Base-by-base conservation (phyloP, 768 basidiomycete species). In the Antrodiella citrinella region DNA sequence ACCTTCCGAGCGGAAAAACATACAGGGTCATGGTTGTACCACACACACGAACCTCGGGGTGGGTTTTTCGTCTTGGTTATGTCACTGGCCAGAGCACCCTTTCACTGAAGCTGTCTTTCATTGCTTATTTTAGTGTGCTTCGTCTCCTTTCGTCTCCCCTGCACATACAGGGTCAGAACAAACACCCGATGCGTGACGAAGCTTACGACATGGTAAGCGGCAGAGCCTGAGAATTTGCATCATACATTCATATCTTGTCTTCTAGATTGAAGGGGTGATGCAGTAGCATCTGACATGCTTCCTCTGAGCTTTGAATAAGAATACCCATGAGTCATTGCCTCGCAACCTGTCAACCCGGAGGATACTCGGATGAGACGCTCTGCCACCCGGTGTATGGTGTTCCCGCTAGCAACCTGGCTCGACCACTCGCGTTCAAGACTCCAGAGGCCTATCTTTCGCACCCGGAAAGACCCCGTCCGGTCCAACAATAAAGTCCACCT, bases 401-500 rank as follows among this genome's bases (percentile, higher is more conserved):
- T 47, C 48, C 45, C 21, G 54, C 50, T 47, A 43, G 24, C 41
- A 39, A 13, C 11, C 44, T 43, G 43, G 11, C 30, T 19, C 30
- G 45, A 40, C 4, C 23, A 38, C 30, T n/a, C 25, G 24, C 35
- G 19, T 45, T 35, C 26, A 13, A 24, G 22, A 26, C 40, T 21
- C 49, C 10, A 19, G 39, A 4, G n/a, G n/a, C n/a, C n/a, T n/a
- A n/a, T n/a, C n/a, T n/a, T n/a, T n/a, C 26, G 47, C 48, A 5
- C 26, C 26, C 30, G 26, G 25, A 49, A 68, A 55, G 53, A 70
- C 63, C 44, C 65, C 70, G 49, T 74, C 67, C 18, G 73, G 69
- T 26, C 78, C 77, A 42, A 86, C 65, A 51, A 87, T 70, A 44
- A 72, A 62, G 61, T 87, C 80, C 67, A 87, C 67, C 55, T 72